A percentile compares a stretch with the other conserved stretches of the same genome.
phyloP scores from a whole-genome alignment of 352 stramenopile genomes.

The Phytopythium litorale region DNA sequence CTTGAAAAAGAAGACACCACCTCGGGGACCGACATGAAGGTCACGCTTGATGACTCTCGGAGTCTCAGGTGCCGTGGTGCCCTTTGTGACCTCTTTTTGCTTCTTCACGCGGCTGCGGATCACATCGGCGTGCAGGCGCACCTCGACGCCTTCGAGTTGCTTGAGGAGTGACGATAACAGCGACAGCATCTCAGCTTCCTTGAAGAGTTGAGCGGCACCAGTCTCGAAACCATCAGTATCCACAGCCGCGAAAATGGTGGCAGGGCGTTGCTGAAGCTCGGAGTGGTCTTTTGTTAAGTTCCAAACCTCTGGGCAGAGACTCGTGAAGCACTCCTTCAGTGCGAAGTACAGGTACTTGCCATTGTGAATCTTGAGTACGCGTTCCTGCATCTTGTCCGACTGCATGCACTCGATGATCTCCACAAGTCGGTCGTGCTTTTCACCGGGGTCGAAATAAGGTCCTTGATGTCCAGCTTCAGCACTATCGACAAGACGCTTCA shows the following conservation, averaged over 20 bases:
- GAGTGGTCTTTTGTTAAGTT: neutral
- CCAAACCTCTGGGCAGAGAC: neutral
- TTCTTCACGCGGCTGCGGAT: neutral
- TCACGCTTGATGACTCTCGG: neutral
- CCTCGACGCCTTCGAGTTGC: neutral
- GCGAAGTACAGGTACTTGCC: neutral
- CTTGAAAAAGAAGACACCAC: neutral
- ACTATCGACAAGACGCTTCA: neutral
- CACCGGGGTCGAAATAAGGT: neutral
- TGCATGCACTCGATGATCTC: neutral
- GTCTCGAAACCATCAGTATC: neutral
- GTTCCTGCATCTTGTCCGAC: neutral
- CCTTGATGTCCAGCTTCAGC: no score
- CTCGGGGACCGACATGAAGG: neutral
- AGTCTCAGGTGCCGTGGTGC: neutral
- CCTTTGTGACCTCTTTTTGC: neutral
- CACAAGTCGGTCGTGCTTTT: neutral
- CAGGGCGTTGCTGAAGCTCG: neutral
- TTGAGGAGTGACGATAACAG: neutral
- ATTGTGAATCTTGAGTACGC: neutral
- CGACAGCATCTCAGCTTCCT: neutral
- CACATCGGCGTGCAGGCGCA: neutral
- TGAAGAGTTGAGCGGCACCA: neutral
- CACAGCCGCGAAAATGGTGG: no score
- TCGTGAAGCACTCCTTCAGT: neutral